Conservation (phyloP, 106 monocot genomes). For the Chionographis japonica region DNA sequence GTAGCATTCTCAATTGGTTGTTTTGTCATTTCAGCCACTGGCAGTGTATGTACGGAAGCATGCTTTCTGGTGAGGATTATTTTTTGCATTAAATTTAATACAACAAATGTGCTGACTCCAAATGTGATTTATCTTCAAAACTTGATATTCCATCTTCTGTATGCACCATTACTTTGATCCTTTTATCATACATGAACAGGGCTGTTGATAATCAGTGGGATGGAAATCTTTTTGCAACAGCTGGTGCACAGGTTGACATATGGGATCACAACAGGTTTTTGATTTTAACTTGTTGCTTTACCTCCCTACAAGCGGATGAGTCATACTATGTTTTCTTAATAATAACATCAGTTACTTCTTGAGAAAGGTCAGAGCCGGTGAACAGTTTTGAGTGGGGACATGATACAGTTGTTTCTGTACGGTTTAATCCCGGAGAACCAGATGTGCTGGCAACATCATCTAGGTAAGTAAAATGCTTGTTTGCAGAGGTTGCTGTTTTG, state of each 20-base stretch:
- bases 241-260: conserved; percentile 93
- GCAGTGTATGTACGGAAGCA: conserved; percentile 80
- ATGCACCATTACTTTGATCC: background rate
- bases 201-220: conserved; percentile 95
- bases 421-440: conserved; percentile 93
- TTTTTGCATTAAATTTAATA: conserved; percentile 6
- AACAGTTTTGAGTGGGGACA: conserved; percentile 86
- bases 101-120: background rate
- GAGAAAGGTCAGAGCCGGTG: conserved; percentile 71
- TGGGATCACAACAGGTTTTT: conserved; percentile 96
- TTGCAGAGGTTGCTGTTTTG: too few species aligned
- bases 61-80: conserved; percentile 71
- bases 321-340: background rate
- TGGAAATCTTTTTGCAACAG: conserved; percentile 87
- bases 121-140: background rate
- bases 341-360: background rate
- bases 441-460: conserved; percentile 79
- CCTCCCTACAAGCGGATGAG: background rate
- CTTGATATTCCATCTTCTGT: background rate
- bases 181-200: conserved; percentile 24
- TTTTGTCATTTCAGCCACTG: conserved; percentile 51
- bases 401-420: conserved; percentile 71
- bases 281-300: background rate
- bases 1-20: background rate
- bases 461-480: conserved; percentile 37